Evolutionary conservation across 495 filamentous ascomycete species (phyloP).

Genomic region (Hyaloscypha finlandica): DNA sequence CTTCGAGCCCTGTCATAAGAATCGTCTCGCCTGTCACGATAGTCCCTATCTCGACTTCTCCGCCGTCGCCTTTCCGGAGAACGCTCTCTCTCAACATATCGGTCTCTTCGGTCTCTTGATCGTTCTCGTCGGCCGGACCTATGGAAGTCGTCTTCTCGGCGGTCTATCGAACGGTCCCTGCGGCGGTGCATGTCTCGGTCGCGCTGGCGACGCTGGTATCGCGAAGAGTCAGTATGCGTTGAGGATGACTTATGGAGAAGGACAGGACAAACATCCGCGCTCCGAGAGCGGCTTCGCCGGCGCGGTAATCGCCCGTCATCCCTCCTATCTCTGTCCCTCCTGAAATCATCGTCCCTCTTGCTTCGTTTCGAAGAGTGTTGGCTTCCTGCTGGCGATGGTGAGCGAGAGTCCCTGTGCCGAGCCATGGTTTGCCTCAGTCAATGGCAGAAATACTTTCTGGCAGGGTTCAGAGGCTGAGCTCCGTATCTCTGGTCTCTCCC

Average conservation of each 20-base stretch:
- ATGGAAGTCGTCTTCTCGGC: conserved; percentile 70
- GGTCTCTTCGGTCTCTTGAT: conserved; percentile 67
- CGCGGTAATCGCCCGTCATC: conserved; percentile 49
- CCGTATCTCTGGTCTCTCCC: background rate
- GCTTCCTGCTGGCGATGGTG: conserved; percentile 95
- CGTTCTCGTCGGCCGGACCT: conserved; percentile 58
- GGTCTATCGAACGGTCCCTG: conserved; percentile 74
- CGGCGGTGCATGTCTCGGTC: conserved; percentile 64
- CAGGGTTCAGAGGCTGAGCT: conserved; percentile 9
- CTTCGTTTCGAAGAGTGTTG: conserved; percentile 70
- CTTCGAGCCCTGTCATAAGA: conserved; percentile 70
- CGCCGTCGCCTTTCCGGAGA: conserved; percentile 54
- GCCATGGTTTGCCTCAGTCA: conserved; percentile 71
- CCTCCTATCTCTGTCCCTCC: conserved; percentile 56
- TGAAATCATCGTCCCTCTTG: conserved; percentile 77
- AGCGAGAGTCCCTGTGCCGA: conserved; percentile 90
- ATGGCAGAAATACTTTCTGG: conserved; percentile 63
- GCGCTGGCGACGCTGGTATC: conserved; percentile 42
- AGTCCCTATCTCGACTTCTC: conserved; percentile 71
- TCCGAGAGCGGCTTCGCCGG: conserved; percentile 67
- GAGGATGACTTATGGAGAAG: conserved; percentile 1
- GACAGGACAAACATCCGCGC: conserved; percentile 62
- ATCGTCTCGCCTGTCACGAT: conserved; percentile 76
- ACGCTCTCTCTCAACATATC: conserved; percentile 60
- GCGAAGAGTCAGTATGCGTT: conserved; percentile 35